A percentile compares a stretch with the other conserved stretches of the same genome.
phyloP scores from a whole-genome alignment of 768 basidiomycete species.

The Leccinum longicurvipes region DNA sequence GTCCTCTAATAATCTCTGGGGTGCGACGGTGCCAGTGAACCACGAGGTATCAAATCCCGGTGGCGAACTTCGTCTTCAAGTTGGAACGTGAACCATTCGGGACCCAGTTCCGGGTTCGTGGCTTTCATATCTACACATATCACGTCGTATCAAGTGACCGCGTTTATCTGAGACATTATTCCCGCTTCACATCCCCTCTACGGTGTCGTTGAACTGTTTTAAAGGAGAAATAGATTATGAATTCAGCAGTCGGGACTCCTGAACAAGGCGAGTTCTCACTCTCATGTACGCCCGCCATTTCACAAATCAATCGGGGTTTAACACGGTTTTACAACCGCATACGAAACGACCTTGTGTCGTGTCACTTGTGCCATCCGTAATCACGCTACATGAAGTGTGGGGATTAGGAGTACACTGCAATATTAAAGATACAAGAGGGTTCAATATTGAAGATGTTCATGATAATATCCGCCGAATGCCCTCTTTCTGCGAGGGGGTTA shows the following conservation, averaged over 20 bases:
- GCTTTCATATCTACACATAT: slow-evolving; percentile 17
- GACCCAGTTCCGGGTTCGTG: background rate
- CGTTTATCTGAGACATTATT: background rate
- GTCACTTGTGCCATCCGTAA: background rate
- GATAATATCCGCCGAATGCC: slow-evolving; percentile 66
- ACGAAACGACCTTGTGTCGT: background rate
- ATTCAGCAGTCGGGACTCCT: too few relatives aligned
- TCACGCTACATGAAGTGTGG: slow-evolving; percentile 4
- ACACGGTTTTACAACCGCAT: slow-evolving; percentile 10
- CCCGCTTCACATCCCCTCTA: background rate
- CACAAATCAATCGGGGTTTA: background rate
- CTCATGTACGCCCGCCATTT: background rate
- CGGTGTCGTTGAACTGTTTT: too few relatives aligned
- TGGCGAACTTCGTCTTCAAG: background rate
- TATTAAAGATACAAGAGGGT: slow-evolving; percentile 7
- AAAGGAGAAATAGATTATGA: too few relatives aligned
- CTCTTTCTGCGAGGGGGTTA: slow-evolving; percentile 79
- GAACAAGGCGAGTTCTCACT: too few relatives aligned
- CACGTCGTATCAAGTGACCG: slow-evolving; percentile 2
- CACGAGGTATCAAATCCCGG: background rate
- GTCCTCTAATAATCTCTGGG: background rate
- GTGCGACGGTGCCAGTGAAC: too few relatives aligned
- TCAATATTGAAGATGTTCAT: slow-evolving; percentile 18
- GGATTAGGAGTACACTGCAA: slow-evolving; percentile 10
- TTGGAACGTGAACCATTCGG: background rate